Evolutionary conservation across 495 filamentous ascomycete genomes (phyloP).

Genomic region (Apiosordaria backusii): DNA sequence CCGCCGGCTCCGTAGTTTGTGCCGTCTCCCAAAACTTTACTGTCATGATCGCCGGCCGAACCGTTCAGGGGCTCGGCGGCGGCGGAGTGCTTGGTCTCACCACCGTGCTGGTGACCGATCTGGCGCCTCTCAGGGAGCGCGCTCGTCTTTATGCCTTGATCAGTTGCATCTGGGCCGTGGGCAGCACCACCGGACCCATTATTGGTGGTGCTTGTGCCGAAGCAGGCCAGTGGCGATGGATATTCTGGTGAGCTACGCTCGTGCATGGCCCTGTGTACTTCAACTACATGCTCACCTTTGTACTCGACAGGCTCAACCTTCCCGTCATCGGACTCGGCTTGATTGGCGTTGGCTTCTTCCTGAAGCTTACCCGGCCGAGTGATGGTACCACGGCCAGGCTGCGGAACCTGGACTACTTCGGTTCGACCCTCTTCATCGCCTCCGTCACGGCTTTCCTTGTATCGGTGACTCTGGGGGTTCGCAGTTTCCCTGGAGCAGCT

Average conservation of each 20-base stretch:
- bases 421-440: neutral
- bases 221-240: constrained; percentile 39
- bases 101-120: constrained; percentile 71
- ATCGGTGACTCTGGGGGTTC: constrained; percentile 2
- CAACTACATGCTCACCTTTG: neutral
- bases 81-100: constrained; percentile 69
- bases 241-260: constrained; percentile 44
- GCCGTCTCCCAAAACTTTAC: constrained; percentile 59
- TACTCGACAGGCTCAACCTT: neutral
- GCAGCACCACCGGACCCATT: constrained; percentile 34
- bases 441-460: neutral
- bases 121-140: constrained; percentile 37
- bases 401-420: neutral
- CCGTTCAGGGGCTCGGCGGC: constrained; percentile 69
- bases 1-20: constrained; percentile 59
- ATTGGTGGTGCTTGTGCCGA: constrained; percentile 38
- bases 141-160: constrained; percentile 38
- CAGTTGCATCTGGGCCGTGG: constrained; percentile 34
- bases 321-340: neutral
- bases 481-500: constrained; percentile 42
- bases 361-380: neutral
- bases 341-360: neutral
- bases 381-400: neutral
- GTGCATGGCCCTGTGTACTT: constrained; percentile 14
- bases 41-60: constrained; percentile 66